Evolutionary conservation across 192 early-diverging fungal genomes (phyloP), one percentile per base, ranked within the genome.

Genomic region (Radiomyces spectabilis): DNA sequence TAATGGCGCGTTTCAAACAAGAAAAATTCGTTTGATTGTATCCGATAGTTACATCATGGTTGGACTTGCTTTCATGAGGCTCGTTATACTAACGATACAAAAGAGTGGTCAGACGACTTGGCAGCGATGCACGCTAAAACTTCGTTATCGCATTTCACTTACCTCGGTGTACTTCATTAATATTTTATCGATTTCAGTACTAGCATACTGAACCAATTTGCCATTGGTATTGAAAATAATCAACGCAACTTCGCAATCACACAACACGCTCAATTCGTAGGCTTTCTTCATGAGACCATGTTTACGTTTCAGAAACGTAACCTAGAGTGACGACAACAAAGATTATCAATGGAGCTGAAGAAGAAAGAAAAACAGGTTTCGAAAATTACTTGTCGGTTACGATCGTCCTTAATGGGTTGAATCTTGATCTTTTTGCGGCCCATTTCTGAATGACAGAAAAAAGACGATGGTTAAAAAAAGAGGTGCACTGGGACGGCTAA

Each of bases 341-440:
- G 4, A 21, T 39, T 12, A 2, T 6, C n/a, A n/a, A n/a, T n/a
- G n/a, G n/a, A n/a, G n/a, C n/a, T n/a, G n/a, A n/a, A n/a, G n/a
- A n/a, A n/a, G n/a, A n/a, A n/a, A n/a, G n/a, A n/a, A 35, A 48
- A 48, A 22, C 24, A 22, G 5, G 15, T 27, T 30, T 15, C 15
- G 15, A 12, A 3, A 22, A 9, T 57, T 79, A 95, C 92, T 76
- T 93, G 92, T 38, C 90, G 81, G 79, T 93, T 93, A 48, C 93
- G 79, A 59, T 96, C 93, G 69, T 95, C 90, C 63, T 79, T 75
- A 66, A 95, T 95, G 56, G 81, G 77, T 68, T 89, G 82, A 74
- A 95, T 95, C 66, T 91, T 89, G 69, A 96, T 94, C 81, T 94
- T 94, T 75, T 93, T 94, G 25, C 93, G 75, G 49, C 93, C 93